Evolutionary conservation across 495 filamentous ascomycete species (phyloP).

Genomic region (Penicillium desertorum): DNA sequence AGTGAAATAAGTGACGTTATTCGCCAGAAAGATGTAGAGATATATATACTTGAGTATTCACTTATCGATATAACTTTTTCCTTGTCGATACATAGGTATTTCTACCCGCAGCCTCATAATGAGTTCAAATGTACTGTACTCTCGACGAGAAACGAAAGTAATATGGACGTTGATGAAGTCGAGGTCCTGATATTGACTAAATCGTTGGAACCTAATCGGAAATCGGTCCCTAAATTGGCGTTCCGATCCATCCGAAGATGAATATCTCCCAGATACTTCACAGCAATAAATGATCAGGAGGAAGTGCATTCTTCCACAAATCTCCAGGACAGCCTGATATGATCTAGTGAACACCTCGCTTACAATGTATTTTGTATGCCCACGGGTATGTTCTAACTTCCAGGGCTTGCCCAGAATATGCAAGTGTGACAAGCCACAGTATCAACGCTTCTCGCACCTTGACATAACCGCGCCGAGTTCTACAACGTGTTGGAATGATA

Average conservation of each 20-base stretch:
- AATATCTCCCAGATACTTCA: not conserved
- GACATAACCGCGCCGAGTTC: not conserved
- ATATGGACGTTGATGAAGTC: not conserved
- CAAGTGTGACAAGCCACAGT: not conserved
- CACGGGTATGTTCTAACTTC: not conserved
- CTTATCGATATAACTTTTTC: not conserved
- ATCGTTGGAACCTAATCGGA: not conserved
- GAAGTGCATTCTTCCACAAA: not conserved
- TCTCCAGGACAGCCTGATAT: not conserved
- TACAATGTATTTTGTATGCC: not conserved
- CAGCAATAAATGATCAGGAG: not conserved
- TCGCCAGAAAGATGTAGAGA: not conserved
- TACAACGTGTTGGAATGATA: not conserved
- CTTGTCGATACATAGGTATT: not conserved
- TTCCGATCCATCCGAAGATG: not conserved
- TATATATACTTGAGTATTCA: not conserved
- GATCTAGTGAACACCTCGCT: not conserved
- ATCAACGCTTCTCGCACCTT: not conserved
- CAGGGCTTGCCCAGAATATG: not conserved
- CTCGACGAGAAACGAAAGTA: not conserved
- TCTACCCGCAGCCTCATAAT: not conserved
- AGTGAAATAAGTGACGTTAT: too few relatives aligned
- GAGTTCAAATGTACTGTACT: not conserved
- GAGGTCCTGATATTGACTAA: not conserved
- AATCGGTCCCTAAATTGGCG: not conserved